phyloP scores from a whole-genome alignment of 2,329 filamentous ascomycete species.

The Cadophora gregata region DNA sequence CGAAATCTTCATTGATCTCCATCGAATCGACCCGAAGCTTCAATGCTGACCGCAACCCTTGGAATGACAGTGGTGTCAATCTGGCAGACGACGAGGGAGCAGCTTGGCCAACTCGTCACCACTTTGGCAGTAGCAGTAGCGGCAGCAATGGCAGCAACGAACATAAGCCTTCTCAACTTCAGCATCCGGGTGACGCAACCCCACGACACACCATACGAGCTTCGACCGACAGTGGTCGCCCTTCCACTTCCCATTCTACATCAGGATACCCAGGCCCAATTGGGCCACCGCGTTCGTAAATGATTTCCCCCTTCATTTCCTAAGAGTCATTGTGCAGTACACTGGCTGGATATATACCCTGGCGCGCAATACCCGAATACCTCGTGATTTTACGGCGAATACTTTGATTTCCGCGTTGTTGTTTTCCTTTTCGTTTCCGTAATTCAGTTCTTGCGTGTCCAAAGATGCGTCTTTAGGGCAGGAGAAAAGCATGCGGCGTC shows the following conservation, averaged over 20 bases:
- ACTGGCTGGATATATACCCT: constrained; percentile 47
- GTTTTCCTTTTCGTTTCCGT: constrained; percentile 28
- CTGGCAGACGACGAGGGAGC: constrained; percentile 81
- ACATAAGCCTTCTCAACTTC: constrained; percentile 63
- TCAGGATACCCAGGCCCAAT: constrained; percentile 95
- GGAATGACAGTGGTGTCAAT: constrained; percentile 98
- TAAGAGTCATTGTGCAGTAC: constrained; percentile 41
- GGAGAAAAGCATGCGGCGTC: constrained; percentile 38
- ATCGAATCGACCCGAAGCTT: constrained; percentile 94
- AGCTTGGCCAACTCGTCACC: constrained; percentile 62
- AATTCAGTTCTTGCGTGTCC: constrained; percentile 20
- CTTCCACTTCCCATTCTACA: constrained; percentile 93
- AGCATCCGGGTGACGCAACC: constrained; percentile 80
- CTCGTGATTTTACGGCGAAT: constrained; percentile 38
- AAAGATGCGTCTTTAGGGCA: constrained; percentile 20
- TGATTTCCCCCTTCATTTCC: constrained; percentile 41
- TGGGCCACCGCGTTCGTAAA: constrained; percentile 79
- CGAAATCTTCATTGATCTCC: constrained; percentile 93
- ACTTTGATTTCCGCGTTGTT: constrained; percentile 35
- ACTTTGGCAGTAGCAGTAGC: constrained; percentile 68
- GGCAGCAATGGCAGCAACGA: constrained; percentile 54
- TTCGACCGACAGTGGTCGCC: constrained; percentile 89
- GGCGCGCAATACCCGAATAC: constrained; percentile 45
- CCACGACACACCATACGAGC: constrained; percentile 83
- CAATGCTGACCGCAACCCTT: constrained; percentile 91